Percentiles rank a stretch among this genome's conserved stretches.
phyloP scores from a whole-genome alignment of 228 moss, liverwort and hornwort species.

The Sphagnum fallax region DNA sequence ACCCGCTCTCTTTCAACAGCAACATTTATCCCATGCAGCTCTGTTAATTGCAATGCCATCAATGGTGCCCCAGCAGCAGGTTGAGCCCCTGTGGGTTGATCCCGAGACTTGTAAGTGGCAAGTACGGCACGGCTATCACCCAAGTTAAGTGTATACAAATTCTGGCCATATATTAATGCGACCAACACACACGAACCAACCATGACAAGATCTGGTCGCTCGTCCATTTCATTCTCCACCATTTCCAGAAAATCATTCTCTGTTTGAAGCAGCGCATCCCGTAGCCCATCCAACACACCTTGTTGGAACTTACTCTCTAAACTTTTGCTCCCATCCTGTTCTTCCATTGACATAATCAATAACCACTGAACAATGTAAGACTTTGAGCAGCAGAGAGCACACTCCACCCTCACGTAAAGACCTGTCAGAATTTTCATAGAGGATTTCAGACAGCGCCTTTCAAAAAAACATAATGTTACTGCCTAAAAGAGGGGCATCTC shows the following conservation, averaged over 20 bases:
- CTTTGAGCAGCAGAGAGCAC: too few relatives aligned
- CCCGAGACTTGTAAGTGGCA: constrained; percentile 41
- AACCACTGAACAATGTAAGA: too few relatives aligned
- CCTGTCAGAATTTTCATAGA: too few relatives aligned
- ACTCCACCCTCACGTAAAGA: too few relatives aligned
- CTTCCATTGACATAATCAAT: neutral
- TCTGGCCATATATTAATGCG: constrained; percentile 60
- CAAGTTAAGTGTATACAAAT: constrained; percentile 70
- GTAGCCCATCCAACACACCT: constrained; percentile 57
- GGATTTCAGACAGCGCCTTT: too few relatives aligned
- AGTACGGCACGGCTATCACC: constrained; percentile 86
- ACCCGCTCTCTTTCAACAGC: constrained; percentile 43
- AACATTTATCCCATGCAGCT: constrained; percentile 68
- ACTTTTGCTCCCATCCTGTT: constrained; percentile 5
- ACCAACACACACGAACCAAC: constrained; percentile 82
- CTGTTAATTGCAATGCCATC: constrained; percentile 61
- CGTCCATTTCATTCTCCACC: constrained; percentile 75
- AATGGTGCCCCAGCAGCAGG: constrained; percentile 10
- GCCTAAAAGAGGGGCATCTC: too few relatives aligned
- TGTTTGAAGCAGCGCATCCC: constrained; percentile 48
- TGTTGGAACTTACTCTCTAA: constrained; percentile 35
- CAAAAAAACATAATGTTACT: too few relatives aligned
- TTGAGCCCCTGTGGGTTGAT: constrained; percentile 8
- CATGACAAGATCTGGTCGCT: constrained; percentile 88
- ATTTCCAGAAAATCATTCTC: constrained; percentile 65